phyloP scores from a whole-genome alignment of 139 green algal species.

The Coelastrella sp. region DNA sequence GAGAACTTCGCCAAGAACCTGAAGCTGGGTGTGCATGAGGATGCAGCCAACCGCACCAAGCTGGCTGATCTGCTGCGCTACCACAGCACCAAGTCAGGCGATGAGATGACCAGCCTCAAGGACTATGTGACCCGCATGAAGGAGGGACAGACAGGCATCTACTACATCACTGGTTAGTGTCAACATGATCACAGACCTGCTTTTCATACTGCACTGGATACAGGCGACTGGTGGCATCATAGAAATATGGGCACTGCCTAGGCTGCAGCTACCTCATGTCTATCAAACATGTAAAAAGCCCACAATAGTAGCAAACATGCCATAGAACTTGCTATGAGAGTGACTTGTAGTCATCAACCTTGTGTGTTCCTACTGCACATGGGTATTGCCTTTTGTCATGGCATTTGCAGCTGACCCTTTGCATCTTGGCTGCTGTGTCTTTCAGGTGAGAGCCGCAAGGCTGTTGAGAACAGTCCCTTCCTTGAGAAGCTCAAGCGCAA shows the following conservation, averaged over 20 bases:
- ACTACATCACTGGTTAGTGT: slow-evolving; percentile 97
- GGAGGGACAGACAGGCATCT: slow-evolving; percentile 97
- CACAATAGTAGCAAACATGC: too few species aligned
- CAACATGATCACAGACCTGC: neutral
- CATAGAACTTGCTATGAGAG: too few species aligned
- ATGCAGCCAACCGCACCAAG: slow-evolving; percentile 97
- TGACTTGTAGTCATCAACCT: too few species aligned
- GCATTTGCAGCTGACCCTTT: too few species aligned
- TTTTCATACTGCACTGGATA: neutral
- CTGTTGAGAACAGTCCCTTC: slow-evolving; percentile 99
- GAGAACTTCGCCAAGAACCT: slow-evolving; percentile 99
- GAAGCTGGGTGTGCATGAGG: slow-evolving; percentile 98
- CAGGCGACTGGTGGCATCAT: too few species aligned
- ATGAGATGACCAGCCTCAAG: slow-evolving; percentile 98
- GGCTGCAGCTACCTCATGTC: too few species aligned
- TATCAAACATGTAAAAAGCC: too few species aligned
- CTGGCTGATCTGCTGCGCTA: slow-evolving; percentile 97
- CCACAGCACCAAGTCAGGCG: slow-evolving; percentile 97
- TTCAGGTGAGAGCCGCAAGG: slow-evolving; percentile 91
- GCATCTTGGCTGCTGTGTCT: too few species aligned
- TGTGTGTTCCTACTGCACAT: too few species aligned
- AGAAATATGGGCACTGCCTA: neutral
- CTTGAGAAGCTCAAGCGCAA: slow-evolving; percentile 97
- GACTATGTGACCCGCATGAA: slow-evolving; percentile 99
- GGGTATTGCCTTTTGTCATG: too few species aligned